Base-by-base conservation (phyloP, 805 yeast genomes). In the Huiozyma naganishii region DNA sequence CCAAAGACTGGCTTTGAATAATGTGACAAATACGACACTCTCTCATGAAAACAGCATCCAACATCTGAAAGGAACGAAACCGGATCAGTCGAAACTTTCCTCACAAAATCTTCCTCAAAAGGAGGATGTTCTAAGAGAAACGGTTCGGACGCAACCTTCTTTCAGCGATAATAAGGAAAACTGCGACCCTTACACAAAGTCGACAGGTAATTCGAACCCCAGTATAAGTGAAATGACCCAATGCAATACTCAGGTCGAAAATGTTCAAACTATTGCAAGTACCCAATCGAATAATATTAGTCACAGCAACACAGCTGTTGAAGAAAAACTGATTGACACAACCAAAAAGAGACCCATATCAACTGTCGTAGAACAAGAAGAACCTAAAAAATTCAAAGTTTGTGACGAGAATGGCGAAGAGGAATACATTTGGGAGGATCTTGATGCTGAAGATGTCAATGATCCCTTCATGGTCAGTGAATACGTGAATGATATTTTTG, bases 401-500 rank as follows among this genome's bases (percentile, higher is more conserved):
- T 54, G 59, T 39, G 52, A 48, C 32, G 64, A 51, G 37, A 53
- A 59, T 43, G 65, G 63, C n/a, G 52, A 52, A 40, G 59, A 54
- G 47, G 68, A 63, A 37, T 67, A 65, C 41, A 65, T 65, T 40
- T 69, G 88, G 86, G 88, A 82, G 56, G 90, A 83, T 62, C 65
- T 83, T 43, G 94, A 83, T 59, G 83, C 79, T 39, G 90, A 82
- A 56, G 94, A 83, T 60, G 62, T 68, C 39, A 84, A 81, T 57
- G 94, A 83, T 61, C 90, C 90, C 17, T 66, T 85, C 48, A 89
- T 90, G 96, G 97, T 85, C 30, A 77, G 88, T 48, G 98, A 90
- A 67, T 90, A 89, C 62, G 95, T 84, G 44, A 75, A 69, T 48
- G 97, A 87, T 47, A 89, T 90, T 45, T 89, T 86, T 63, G 81